Evolutionary conservation across 208 protist species (phyloP).

Genomic region (Kentomonas sorsogonicus): DNA sequence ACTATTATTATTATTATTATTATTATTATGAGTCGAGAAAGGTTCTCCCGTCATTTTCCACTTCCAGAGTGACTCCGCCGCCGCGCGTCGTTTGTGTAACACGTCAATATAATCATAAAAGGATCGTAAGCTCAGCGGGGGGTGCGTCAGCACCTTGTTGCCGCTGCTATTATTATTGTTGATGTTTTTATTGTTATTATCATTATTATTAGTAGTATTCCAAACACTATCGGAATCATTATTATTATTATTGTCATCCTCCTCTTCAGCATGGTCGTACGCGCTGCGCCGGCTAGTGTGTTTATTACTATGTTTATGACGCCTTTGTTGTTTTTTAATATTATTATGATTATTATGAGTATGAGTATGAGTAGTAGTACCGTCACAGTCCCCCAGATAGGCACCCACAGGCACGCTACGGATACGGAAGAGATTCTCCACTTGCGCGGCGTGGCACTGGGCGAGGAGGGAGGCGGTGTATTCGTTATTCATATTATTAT

Average conservation of each 20-base stretch:
- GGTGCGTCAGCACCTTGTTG: too few species aligned
- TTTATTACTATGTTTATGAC: not conserved
- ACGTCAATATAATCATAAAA: too few species aligned
- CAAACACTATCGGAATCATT: constrained; percentile 1
- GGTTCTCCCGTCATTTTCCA: not conserved
- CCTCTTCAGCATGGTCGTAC: too few species aligned
- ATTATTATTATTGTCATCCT: constrained; percentile 6
- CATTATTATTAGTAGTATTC: not conserved
- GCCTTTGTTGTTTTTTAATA: not conserved
- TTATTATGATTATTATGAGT: constrained; percentile 6
- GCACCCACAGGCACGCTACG: too few species aligned
- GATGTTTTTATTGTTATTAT: not conserved
- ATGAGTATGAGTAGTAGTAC: not conserved
- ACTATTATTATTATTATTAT: constrained; percentile 5
- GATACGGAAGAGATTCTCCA: not conserved
- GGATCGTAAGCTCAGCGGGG: too few species aligned
- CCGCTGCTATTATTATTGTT: too few species aligned
- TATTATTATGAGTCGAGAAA: not conserved
- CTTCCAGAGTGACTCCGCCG: too few species aligned
- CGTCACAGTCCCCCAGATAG: too few species aligned
- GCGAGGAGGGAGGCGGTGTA: not conserved
- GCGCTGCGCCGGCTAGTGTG: too few species aligned
- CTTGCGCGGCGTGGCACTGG: not conserved
- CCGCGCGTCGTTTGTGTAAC: too few species aligned
- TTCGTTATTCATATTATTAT: constrained; percentile 9